Evolutionary conservation across 805 yeast genomes (phyloP).

Genomic region (Sugiyamaella valdiviana): DNA sequence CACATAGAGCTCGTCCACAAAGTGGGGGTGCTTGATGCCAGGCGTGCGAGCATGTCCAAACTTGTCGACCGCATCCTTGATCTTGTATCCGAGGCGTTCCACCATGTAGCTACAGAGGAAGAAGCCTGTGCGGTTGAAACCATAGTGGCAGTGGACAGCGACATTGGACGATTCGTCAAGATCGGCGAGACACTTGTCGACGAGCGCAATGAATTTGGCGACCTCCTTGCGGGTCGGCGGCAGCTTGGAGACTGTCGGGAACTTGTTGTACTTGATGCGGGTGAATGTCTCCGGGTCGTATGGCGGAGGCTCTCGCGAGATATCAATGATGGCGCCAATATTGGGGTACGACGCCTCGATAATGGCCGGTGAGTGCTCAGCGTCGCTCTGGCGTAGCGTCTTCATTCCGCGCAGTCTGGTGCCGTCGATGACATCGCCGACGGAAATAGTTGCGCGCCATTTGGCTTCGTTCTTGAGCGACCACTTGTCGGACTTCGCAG

Average conservation of each 20-base stretch:
- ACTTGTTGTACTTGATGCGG: constrained; percentile 55
- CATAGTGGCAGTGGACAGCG: constrained; percentile 76
- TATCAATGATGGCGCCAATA: constrained; percentile 57
- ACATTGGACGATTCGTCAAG: constrained; percentile 14
- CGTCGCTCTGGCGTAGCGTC: constrained; percentile 61
- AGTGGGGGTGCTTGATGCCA: constrained; percentile 73
- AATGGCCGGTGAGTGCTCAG: constrained; percentile 48
- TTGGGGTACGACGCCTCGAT: constrained; percentile 48
- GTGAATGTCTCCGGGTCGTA: constrained; percentile 55
- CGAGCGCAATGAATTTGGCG: constrained; percentile 46
- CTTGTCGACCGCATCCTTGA: constrained; percentile 56
- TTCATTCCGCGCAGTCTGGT: constrained; percentile 65
- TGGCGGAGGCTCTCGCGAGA: constrained; percentile 59
- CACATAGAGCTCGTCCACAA: constrained; percentile 63
- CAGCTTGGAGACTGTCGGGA: constrained; percentile 71
- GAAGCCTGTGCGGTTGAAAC: constrained; percentile 74
- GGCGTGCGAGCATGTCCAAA: constrained; percentile 55
- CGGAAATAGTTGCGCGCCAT: constrained; percentile 53
- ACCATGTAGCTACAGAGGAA: constrained; percentile 63
- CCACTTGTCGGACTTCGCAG: constrained; percentile 62
- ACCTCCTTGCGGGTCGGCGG: constrained; percentile 62
- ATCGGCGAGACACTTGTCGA: constrained; percentile 41
- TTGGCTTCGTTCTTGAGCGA: constrained; percentile 68
- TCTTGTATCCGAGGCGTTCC: constrained; percentile 53
- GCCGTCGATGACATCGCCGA: constrained; percentile 33